Evolutionary conservation across 768 basidiomycete genomes (phyloP).

Genomic region (Dendrothele bispora): DNA sequence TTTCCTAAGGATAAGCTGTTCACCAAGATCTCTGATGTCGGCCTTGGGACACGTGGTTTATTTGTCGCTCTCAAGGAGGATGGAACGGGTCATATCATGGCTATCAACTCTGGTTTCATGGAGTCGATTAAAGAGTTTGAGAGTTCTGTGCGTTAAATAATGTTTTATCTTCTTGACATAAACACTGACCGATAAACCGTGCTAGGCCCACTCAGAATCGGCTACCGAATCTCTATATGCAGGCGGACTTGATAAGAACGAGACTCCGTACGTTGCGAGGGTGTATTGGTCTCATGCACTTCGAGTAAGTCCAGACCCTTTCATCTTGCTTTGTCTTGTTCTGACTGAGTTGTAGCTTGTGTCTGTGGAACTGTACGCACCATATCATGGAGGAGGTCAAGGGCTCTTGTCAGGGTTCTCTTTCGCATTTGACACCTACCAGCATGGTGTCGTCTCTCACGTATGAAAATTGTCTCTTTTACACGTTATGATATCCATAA

Average conservation of each 20-base stretch:
- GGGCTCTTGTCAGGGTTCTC: conserved; percentile 50
- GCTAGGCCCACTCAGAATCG: conserved; percentile 41
- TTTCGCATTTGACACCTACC: conserved; percentile 64
- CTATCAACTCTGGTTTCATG: conserved; percentile 41
- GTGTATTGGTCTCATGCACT: conserved; percentile 64
- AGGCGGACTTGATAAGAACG: conserved; percentile 52
- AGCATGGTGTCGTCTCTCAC: conserved; percentile 68
- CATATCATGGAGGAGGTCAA: conserved; percentile 44
- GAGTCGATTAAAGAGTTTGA: conserved; percentile 55
- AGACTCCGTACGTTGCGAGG: conserved; percentile 56
- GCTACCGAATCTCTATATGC: conserved; percentile 54
- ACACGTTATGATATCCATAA: not conserved
- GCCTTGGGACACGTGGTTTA: conserved; percentile 52
- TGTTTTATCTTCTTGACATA: too few species aligned
- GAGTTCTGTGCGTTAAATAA: conserved; percentile 55
- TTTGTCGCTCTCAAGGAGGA: conserved; percentile 60
- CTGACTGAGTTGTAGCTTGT: conserved; percentile 43
- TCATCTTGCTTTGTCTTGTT: not conserved
- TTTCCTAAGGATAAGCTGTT: conserved; percentile 46
- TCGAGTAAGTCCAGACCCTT: conserved; percentile 40
- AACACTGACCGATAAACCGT: too few species aligned
- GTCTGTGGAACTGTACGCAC: conserved; percentile 52
- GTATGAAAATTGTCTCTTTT: conserved; percentile 37
- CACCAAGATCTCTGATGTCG: conserved; percentile 58
- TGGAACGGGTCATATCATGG: conserved; percentile 57